Evolutionary conservation across 2,329 filamentous ascomycete species (phyloP).

Genomic region (Aureobasidium sp.): DNA sequence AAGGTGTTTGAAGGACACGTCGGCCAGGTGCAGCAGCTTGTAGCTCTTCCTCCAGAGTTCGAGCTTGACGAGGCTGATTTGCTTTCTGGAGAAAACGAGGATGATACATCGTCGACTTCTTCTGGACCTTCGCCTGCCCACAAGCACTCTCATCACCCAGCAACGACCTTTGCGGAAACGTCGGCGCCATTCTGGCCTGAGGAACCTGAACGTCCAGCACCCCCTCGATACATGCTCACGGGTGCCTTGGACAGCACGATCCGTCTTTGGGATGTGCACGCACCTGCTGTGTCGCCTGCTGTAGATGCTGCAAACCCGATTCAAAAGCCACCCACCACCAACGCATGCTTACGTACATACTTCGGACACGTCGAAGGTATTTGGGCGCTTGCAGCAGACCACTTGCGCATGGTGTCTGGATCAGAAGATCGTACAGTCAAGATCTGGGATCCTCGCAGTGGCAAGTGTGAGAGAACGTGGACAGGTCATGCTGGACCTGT

Average conservation of each 20-base stretch:
- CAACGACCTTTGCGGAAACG: background rate
- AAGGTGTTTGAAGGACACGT: slow-evolving; percentile 78
- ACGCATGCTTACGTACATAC: slow-evolving; percentile 79
- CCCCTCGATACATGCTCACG: slow-evolving; percentile 86
- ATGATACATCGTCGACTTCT: slow-evolving; percentile 26
- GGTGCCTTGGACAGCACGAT: slow-evolving; percentile 87
- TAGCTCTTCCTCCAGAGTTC: slow-evolving; percentile 77
- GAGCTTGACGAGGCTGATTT: slow-evolving; percentile 68
- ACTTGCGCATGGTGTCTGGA: slow-evolving; percentile 76
- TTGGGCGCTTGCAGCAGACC: slow-evolving; percentile 87
- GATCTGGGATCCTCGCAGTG: slow-evolving; percentile 86
- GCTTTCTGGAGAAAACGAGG: slow-evolving; percentile 48
- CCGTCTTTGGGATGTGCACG: slow-evolving; percentile 75
- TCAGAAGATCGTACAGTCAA: slow-evolving; percentile 94
- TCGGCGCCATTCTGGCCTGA: slow-evolving; percentile 46
- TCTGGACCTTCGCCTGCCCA: slow-evolving; percentile 14
- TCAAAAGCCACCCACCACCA: slow-evolving; percentile 42
- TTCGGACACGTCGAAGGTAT: slow-evolving; percentile 96
- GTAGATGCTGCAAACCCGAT: background rate
- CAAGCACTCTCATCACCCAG: slow-evolving; percentile 13
- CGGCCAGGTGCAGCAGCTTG: slow-evolving; percentile 87
- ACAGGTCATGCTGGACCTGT: slow-evolving; percentile 85
- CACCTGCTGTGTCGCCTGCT: slow-evolving; percentile 5
- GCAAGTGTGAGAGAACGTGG: slow-evolving; percentile 86
- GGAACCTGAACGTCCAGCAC: slow-evolving; percentile 57